A percentile compares a stretch with the other conserved stretches of the same genome.
phyloP scores from a whole-genome alignment of 2,329 filamentous ascomycete species.

The Penicillium sp. region DNA sequence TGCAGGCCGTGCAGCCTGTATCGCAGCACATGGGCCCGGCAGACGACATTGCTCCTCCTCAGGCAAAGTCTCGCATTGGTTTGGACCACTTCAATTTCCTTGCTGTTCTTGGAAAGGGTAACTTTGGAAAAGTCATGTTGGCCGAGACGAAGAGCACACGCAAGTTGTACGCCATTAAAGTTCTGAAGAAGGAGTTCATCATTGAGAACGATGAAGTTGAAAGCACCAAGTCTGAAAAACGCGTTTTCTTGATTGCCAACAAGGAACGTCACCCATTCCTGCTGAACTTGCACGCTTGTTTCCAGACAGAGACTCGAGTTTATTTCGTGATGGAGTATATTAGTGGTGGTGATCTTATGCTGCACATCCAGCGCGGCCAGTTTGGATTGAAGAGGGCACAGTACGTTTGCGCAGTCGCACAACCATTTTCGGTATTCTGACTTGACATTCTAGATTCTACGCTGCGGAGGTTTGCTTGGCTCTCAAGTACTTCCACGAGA shows the following conservation, averaged over 20 bases:
- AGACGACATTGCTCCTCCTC: constrained; percentile 34
- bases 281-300: constrained; percentile 93
- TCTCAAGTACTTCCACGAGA: constrained; percentile 98
- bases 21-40: constrained; percentile 18
- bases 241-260: constrained; percentile 95
- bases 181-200: constrained; percentile 99
- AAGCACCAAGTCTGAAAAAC: constrained; percentile 95
- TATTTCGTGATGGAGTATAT: constrained; percentile 99
- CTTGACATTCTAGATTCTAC: constrained; percentile 71
- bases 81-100: constrained; percentile 99
- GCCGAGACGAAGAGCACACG: constrained; percentile 93
- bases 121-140: constrained; percentile 99
- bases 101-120: constrained; percentile 96
- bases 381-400: constrained; percentile 96
- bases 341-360: constrained; percentile 96
- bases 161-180: constrained; percentile 96
- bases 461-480: constrained; percentile 96
- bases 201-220: constrained; percentile 99
- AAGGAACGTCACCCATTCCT: constrained; percentile 96
- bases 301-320: constrained; percentile 96
- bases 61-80: constrained; percentile 71
- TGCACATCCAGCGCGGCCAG: constrained; percentile 96
- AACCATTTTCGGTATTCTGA: constrained; percentile 2
- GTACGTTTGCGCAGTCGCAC: constrained; percentile 58
- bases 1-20: constrained; percentile 21